Evolutionary conservation across 768 basidiomycete genomes (phyloP).

Genomic region (Trametes meyenii): DNA sequence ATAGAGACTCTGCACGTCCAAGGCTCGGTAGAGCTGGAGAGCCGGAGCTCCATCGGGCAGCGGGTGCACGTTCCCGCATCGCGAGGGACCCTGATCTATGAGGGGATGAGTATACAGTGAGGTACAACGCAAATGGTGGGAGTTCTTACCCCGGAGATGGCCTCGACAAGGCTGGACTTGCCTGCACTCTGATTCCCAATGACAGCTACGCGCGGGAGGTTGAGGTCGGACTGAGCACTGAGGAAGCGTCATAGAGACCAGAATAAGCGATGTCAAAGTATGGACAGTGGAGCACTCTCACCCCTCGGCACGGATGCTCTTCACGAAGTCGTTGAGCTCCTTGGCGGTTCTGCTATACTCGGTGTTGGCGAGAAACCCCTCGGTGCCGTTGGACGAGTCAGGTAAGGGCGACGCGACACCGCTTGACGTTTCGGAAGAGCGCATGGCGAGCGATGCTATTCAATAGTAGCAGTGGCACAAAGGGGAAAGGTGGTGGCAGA

Average conservation of each 20-base stretch:
- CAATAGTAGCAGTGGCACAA: too few species aligned
- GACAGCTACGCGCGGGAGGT: slow-evolving; percentile 51
- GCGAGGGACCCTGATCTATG: slow-evolving; percentile 26
- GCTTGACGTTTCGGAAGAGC: neutral
- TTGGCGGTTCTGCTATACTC: slow-evolving; percentile 21
- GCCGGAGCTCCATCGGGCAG: slow-evolving; percentile 43
- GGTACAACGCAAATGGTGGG: slow-evolving; percentile 13
- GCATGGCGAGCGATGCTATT: neutral
- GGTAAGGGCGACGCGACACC: neutral
- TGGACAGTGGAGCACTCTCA: neutral
- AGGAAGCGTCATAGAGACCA: neutral
- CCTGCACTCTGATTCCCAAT: slow-evolving; percentile 56
- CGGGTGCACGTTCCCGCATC: slow-evolving; percentile 48
- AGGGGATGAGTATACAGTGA: neutral
- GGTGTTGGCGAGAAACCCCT: neutral
- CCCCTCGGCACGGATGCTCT: slow-evolving; percentile 17
- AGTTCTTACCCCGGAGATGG: slow-evolving; percentile 50
- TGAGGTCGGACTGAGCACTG: slow-evolving; percentile 47
- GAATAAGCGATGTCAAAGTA: neutral
- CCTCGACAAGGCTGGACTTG: slow-evolving; percentile 50
- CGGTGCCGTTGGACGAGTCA: neutral
- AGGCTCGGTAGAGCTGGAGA: slow-evolving; percentile 20
- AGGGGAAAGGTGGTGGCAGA: too few species aligned
- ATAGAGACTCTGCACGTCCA: slow-evolving; percentile 44
- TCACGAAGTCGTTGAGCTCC: slow-evolving; percentile 21